phyloP scores from a whole-genome alignment of 768 basidiomycete species.

The Kwoniella bestiolae region DNA sequence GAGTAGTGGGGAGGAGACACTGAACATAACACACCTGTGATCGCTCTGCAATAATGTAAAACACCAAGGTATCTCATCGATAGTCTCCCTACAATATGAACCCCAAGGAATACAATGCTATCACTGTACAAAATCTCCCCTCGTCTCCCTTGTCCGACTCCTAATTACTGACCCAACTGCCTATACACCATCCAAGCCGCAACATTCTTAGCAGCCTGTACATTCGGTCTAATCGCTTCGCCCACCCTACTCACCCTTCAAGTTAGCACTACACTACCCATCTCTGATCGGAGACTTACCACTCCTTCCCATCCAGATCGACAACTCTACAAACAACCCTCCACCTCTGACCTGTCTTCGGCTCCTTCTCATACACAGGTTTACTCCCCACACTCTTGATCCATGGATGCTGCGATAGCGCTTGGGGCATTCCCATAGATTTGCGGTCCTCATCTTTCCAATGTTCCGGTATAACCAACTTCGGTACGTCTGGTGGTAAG shows the following conservation, averaged over 20 bases:
- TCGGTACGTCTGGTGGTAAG: not conserved
- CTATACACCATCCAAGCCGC: conserved; percentile 32
- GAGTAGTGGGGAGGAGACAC: not conserved
- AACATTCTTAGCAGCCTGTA: conserved; percentile 30
- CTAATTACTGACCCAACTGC: conserved; percentile 15
- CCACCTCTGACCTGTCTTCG: conserved; percentile 9
- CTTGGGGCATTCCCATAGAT: conserved; percentile 9
- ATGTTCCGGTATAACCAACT: conserved; percentile 9
- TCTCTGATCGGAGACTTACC: not conserved
- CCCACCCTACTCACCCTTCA: conserved; percentile 1
- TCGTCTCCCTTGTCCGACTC: not conserved
- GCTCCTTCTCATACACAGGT: not conserved
- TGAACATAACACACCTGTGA: not conserved
- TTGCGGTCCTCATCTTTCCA: conserved; percentile 23
- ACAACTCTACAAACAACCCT: conserved; percentile 7
- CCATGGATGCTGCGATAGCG: conserved; percentile 20
- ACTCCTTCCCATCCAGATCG: conserved; percentile 6
- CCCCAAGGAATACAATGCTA: not conserved
- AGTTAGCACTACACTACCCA: not conserved
- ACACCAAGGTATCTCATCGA: not conserved
- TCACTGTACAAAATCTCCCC: not conserved
- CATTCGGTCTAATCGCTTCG: conserved; percentile 22
- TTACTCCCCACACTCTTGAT: conserved; percentile 7
- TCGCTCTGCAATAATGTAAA: not conserved
- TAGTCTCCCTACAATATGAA: not conserved